Evolutionary conservation across 2,329 filamentous ascomycete genomes (phyloP).

Genomic region (Venturia oleaginea): DNA sequence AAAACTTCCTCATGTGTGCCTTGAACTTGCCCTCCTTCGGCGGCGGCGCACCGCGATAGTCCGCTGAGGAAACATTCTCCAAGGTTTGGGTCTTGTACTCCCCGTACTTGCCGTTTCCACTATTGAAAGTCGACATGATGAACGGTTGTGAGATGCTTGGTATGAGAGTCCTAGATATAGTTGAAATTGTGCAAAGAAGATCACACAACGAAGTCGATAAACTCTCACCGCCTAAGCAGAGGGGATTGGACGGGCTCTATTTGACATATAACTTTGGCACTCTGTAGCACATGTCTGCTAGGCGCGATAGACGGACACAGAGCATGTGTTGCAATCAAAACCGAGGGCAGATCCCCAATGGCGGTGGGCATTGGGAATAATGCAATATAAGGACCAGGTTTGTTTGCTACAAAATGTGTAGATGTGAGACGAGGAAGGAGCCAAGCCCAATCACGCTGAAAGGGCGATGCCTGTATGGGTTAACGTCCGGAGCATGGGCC

Average conservation of each 20-base stretch:
- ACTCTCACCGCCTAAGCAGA: not conserved
- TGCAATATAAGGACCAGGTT: slow-evolving; percentile 5
- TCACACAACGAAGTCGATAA: slow-evolving; percentile 1
- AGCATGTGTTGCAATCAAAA: slow-evolving; percentile 12
- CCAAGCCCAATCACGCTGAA: not conserved
- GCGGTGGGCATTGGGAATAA: not conserved
- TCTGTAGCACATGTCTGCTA: not conserved
- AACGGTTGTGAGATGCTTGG: not conserved
- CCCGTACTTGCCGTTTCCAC: not conserved
- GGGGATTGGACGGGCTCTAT: not conserved
- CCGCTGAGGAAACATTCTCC: slow-evolving; percentile 3
- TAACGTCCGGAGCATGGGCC: slow-evolving; percentile 5
- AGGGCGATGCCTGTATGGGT: not conserved
- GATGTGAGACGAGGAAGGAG: slow-evolving; percentile 8
- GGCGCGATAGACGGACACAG: not conserved
- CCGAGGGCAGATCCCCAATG: slow-evolving; percentile 7
- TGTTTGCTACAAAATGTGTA: slow-evolving; percentile 7
- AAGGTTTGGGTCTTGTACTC: slow-evolving; percentile 9
- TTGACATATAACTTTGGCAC: not conserved
- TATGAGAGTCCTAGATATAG: not conserved
- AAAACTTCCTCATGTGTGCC: slow-evolving; percentile 33
- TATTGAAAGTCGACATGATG: slow-evolving; percentile 6
- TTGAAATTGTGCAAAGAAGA: not conserved
- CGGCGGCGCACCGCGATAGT: not conserved
- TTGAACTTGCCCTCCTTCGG: slow-evolving; percentile 16